Base-by-base conservation (phyloP, 352 stramenopile species). In the Phytophthora pisi region DNA sequence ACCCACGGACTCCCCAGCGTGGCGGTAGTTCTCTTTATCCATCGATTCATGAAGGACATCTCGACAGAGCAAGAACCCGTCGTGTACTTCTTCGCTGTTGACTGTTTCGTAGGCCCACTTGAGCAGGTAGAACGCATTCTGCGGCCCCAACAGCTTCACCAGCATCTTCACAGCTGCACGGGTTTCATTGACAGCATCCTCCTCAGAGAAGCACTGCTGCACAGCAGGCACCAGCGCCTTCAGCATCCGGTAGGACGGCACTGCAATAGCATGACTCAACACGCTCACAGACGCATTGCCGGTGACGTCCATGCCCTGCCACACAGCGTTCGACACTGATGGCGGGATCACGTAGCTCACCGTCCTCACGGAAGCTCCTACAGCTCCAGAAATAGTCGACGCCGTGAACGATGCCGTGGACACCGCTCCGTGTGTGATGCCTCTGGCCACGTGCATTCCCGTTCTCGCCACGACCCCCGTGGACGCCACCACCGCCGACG, bases 81-180 rank as follows among this genome's bases (percentile, higher is more conserved):
- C 86, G 58, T 89, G 76, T 5, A 77, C 70, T 70, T 91, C 86
- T 47, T 93, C 86, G 36, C 84, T 92, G 64, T 91, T 91, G 26
- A 91, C 69, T 0, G 78, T 84, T 70, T 93, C 81, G 68, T 92
- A 90, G 34, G 85, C 56, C 54, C 70, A 88, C 61, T 91, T 89
- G 28, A 93, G 66, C 47, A 92, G 18, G 61, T 90, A 88, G 50
- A 90, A 86, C 13, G 84, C 86, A 54, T 91, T 92, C 57, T 93
- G 86, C 16, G 86, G 86, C 0, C 86, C 86, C 13, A 93, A 51
- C 20, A 86, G 28, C 26, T 81, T 78, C 7, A 91, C 71, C 6
- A 93, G 57, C 55, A 88, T 58, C 34, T 78, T 78, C 5, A 92
- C 84, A 11, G 61, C 52, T 36, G 81, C 67, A 30, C 78, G 76